These are phyloP conservation scores for Trifolium pratense DNA, from an alignment of 306 rosid genomes.

Conservation along the genomic window DNA sequence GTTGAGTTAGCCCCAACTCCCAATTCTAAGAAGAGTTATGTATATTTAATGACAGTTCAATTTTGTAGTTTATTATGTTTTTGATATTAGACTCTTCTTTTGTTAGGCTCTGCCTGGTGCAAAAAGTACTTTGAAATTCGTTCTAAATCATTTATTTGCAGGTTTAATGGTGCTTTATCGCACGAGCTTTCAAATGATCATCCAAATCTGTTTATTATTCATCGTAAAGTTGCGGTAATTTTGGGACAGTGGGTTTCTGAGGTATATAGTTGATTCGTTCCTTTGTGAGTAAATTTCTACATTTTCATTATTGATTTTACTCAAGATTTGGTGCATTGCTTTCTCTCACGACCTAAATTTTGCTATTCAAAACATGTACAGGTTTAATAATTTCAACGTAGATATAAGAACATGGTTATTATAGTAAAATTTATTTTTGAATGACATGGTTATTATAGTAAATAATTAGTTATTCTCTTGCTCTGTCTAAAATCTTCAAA, in stretches of 20 bases:
- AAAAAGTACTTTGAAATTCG: slow-evolving; percentile 23
- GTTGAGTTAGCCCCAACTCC: no score
- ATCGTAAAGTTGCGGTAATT: slow-evolving; percentile 87
- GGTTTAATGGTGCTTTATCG: slow-evolving; percentile 96
- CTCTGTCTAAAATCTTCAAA: slow-evolving; percentile 36
- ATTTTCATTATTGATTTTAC: slow-evolving; percentile 33
- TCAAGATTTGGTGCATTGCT: slow-evolving; percentile 21
- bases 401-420: no score
- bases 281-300: slow-evolving; percentile 17
- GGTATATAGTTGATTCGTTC: slow-evolving; percentile 56
- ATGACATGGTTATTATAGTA: background rate
- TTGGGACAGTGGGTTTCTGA: slow-evolving; percentile 99
- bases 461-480: slow-evolving; percentile 6
- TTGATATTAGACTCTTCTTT: slow-evolving; percentile 35
- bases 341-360: slow-evolving; percentile 14
- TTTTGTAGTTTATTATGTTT: slow-evolving; percentile 12
- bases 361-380: slow-evolving; percentile 17
- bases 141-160: slow-evolving; percentile 49
- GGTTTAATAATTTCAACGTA: slow-evolving; percentile 20
- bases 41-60: slow-evolving; percentile 20
- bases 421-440: no score
- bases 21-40: slow-evolving; percentile 17
- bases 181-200: slow-evolving; percentile 89
- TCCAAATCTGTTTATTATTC: slow-evolving; percentile 82
- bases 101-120: slow-evolving; percentile 19